Evolutionary conservation across 192 early-diverging fungal genomes (phyloP).

Genomic region (Backusella tuberculispora): DNA sequence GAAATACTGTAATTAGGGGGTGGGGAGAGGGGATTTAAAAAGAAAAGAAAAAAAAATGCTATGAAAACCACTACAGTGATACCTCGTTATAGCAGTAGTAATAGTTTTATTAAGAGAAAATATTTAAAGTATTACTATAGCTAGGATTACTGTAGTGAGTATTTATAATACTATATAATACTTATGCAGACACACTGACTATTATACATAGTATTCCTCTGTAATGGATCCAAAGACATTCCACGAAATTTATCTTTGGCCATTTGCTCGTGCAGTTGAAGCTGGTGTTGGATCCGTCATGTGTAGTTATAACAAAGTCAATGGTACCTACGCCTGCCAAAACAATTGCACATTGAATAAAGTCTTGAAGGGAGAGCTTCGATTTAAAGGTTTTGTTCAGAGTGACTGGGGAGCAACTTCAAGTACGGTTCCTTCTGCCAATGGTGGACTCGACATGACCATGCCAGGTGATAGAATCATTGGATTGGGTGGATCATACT

Average conservation of each 20-base stretch:
- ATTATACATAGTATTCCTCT: constrained; percentile 26
- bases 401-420: constrained; percentile 53
- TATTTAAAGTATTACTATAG: background rate
- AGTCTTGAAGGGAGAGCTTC: constrained; percentile 53
- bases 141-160: no score
- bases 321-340: constrained; percentile 58
- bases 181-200: no score
- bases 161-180: no score
- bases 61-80: no score
- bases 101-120: no score
- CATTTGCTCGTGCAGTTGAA: constrained; percentile 59
- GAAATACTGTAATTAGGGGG: background rate
- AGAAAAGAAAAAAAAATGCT: no score
- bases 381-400: constrained; percentile 55
- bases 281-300: constrained; percentile 62
- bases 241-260: constrained; percentile 62
- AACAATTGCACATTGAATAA: constrained; percentile 42
- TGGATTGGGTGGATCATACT: background rate
- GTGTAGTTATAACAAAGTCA: constrained; percentile 67
- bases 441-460: constrained; percentile 60
- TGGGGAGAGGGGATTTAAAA: no score
- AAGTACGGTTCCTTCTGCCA: constrained; percentile 21
- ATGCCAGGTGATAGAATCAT: constrained; percentile 53
- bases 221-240: constrained; percentile 57
- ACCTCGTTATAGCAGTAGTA: no score